A percentile compares a stretch with the other conserved stretches of the same genome.
These are phyloP conservation scores for Candida berthetii DNA, from an alignment of 805 yeast species.

Conservation along the genomic window DNA sequence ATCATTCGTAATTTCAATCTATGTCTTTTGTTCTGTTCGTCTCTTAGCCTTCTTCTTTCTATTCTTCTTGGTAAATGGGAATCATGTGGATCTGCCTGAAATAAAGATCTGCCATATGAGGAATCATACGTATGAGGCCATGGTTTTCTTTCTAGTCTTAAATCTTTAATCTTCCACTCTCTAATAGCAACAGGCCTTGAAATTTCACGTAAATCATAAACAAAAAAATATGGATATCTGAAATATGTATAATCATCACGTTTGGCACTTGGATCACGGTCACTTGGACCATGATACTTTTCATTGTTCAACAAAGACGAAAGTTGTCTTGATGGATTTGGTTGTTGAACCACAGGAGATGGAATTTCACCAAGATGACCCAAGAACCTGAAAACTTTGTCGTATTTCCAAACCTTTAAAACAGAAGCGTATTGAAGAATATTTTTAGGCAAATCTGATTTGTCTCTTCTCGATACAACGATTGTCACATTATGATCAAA, in stretches of 20 bases:
- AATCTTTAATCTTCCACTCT: constrained; percentile 59
- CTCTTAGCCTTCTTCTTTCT: constrained; percentile 20
- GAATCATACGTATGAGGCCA: constrained; percentile 62
- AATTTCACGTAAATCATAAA: constrained; percentile 73
- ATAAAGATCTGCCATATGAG: constrained; percentile 76
- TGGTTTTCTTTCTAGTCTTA: constrained; percentile 13
- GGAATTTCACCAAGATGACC: constrained; percentile 46
- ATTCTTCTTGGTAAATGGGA: constrained; percentile 33
- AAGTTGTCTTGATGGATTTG: constrained; percentile 25
- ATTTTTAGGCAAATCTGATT: constrained; percentile 39
- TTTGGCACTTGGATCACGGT: constrained; percentile 79
- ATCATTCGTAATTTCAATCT: constrained; percentile 25
- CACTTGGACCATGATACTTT: constrained; percentile 78
- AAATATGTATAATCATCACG: constrained; percentile 84
- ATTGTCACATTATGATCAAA: constrained; percentile 60
- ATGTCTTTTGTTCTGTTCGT: constrained; percentile 28
- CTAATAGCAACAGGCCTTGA: constrained; percentile 76
- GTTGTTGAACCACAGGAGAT: constrained; percentile 13
- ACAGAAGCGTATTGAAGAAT: constrained; percentile 61
- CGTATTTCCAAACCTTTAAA: constrained; percentile 83
- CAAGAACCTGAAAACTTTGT: constrained; percentile 77
- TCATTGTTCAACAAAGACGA: constrained; percentile 76
- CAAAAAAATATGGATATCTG: constrained; percentile 64
- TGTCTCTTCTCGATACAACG: constrained; percentile 64
- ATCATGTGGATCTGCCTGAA: constrained; percentile 52